Evolutionary conservation across 768 basidiomycete species (phyloP).

Genomic region (Saitozyma podzolica): DNA sequence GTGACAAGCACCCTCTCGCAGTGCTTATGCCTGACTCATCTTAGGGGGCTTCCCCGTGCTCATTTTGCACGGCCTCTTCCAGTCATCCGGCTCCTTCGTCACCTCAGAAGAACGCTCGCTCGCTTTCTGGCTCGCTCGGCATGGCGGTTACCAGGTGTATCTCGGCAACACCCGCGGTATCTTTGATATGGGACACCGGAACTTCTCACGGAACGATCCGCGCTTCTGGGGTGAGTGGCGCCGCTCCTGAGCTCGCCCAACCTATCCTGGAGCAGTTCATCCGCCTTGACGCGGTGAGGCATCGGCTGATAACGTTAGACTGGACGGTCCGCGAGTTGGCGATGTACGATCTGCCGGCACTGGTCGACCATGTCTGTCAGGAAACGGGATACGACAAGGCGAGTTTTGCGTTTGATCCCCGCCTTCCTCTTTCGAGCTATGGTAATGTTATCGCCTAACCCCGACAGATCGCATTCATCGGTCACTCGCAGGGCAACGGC

Average conservation of each 20-base stretch:
- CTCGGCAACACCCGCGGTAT: conserved; percentile 57
- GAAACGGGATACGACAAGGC: conserved; percentile 57
- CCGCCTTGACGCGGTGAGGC: too few relatives aligned
- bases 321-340: conserved; percentile 60
- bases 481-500: conserved; percentile 60
- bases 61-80: conserved; percentile 59
- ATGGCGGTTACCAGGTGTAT: conserved; percentile 57
- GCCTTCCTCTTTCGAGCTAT: neutral
- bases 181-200: conserved; percentile 58
- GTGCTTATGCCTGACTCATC: neutral
- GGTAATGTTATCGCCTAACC: neutral
- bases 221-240: conserved; percentile 58
- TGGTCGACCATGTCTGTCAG: conserved; percentile 57
- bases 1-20: neutral
- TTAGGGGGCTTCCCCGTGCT: conserved; percentile 56
- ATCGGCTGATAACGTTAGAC: conserved; percentile 41
- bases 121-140: conserved; percentile 59
- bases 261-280: too few relatives aligned
- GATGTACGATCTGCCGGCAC: conserved; percentile 58
- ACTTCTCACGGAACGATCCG: conserved; percentile 54
- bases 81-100: conserved; percentile 58
- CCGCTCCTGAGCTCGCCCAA: neutral
- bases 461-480: conserved; percentile 57
- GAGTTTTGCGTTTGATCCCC: neutral
- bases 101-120: conserved; percentile 59